Evolutionary conservation across 177 flowering plant genomes (phyloP).

Genomic region (Vitis hybrid): DNA sequence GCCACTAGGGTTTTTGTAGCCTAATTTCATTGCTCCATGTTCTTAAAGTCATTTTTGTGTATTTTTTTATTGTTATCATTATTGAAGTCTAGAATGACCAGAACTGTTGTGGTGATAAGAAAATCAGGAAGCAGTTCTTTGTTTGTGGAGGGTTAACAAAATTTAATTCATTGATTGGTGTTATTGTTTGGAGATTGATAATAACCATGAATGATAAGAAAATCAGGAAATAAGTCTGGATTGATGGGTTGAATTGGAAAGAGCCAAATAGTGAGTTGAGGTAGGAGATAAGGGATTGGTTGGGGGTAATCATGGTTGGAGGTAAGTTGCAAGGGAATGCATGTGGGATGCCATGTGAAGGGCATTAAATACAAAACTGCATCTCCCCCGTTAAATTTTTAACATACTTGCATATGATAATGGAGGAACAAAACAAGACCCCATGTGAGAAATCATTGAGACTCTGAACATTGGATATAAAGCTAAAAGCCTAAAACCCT

Average conservation of each 20-base stretch:
- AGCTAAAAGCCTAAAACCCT: slow-evolving; percentile 31
- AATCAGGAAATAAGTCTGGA: neutral
- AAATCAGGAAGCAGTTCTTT: too few relatives aligned
- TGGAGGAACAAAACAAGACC: slow-evolving; percentile 23
- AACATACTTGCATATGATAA: slow-evolving; percentile 10
- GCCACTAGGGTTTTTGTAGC: too few relatives aligned
- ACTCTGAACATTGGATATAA: slow-evolving; percentile 26
- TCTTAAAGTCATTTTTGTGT: too few relatives aligned
- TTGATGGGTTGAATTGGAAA: neutral
- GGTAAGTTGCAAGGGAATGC: slow-evolving; percentile 5
- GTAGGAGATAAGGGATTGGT: neutral
- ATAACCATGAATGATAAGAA: too few relatives aligned
- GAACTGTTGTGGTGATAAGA: too few relatives aligned
- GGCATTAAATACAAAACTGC: slow-evolving; percentile 27
- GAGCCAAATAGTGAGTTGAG: slow-evolving; percentile 10
- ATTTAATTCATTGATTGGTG: too few relatives aligned
- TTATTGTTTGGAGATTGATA: too few relatives aligned
- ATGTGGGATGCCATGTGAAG: slow-evolving; percentile 51
- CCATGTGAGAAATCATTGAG: slow-evolving; percentile 45
- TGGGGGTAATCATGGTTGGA: slow-evolving; percentile 9
- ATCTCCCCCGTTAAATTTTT: slow-evolving; percentile 9
- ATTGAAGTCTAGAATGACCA: too few relatives aligned
- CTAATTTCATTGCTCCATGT: too few relatives aligned
- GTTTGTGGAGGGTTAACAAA: too few relatives aligned
- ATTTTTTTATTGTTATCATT: too few relatives aligned